A percentile compares a stretch with the other conserved stretches of the same genome.
phyloP scores from a whole-genome alignment of 495 filamentous ascomycete genomes.

The Monascus purpureus region DNA sequence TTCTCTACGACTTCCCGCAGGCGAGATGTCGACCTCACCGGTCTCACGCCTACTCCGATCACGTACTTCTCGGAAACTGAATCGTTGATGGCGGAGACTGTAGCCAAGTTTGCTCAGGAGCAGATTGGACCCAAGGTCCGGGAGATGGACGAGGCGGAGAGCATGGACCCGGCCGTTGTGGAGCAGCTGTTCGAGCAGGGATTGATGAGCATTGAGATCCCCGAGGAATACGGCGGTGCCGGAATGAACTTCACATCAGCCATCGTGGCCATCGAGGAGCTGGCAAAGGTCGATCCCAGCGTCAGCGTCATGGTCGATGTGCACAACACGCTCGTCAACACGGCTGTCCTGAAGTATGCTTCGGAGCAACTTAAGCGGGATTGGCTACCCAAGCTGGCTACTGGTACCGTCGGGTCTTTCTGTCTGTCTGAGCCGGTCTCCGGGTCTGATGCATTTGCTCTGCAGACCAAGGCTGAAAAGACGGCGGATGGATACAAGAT shows the following conservation, averaged over 20 bases:
- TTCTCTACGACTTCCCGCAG: conserved; percentile 57
- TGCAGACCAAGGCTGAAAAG: conserved; percentile 72
- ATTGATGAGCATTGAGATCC: conserved; percentile 93
- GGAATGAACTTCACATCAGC: conserved; percentile 98
- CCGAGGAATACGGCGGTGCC: conserved; percentile 89
- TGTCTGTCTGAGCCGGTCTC: conserved; percentile 90
- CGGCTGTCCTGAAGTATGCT: conserved; percentile 76
- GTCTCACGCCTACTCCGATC: conserved; percentile 80
- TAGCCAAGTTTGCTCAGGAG: conserved; percentile 82
- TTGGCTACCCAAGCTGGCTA: conserved; percentile 78
- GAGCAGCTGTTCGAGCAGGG: conserved; percentile 96
- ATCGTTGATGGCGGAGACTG: conserved; percentile 71
- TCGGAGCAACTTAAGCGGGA: conserved; percentile 60
- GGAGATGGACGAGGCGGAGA: conserved; percentile 94
- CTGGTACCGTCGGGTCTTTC: conserved; percentile 86
- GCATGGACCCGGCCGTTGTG: conserved; percentile 78
- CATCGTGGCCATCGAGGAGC: conserved; percentile 92
- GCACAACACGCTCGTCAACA: conserved; percentile 97
- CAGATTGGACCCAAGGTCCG: conserved; percentile 83
- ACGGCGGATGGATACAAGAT: conserved; percentile 71
- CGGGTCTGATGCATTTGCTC: conserved; percentile 90
- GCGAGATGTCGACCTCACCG: conserved; percentile 47
- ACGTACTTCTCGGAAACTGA: conserved; percentile 87
- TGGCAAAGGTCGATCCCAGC: conserved; percentile 86
- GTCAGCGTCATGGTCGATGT: conserved; percentile 90